Conservation (phyloP, 2,329 filamentous ascomycete genomes). For the Gliomastix tumulicola region DNA sequence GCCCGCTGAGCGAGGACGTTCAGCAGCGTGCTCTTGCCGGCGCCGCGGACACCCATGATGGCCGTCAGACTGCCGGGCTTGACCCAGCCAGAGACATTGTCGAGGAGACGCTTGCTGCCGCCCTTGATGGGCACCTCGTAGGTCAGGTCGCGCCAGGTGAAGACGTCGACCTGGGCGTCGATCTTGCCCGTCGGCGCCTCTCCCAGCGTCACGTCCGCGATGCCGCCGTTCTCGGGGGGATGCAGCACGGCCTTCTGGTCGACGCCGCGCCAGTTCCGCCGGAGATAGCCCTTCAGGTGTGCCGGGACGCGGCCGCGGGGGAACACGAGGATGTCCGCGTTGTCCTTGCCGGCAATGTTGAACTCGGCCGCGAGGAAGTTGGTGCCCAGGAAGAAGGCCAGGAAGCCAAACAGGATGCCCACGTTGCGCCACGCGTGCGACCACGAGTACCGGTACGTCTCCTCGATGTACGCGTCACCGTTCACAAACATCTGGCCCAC, state of each 20-base stretch:
- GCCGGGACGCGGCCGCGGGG: constrained; percentile 41
- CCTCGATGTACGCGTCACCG: constrained; percentile 50
- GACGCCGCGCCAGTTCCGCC: too few species aligned
- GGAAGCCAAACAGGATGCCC: constrained; percentile 53
- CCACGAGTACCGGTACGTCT: constrained; percentile 48
- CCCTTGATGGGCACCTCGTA: constrained; percentile 65
- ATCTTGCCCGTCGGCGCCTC: constrained; percentile 20
- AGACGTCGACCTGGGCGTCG: constrained; percentile 42
- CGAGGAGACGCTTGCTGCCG: constrained; percentile 55
- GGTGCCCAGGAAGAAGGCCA: constrained; percentile 35
- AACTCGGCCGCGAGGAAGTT: constrained; percentile 34
- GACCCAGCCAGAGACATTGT: constrained; percentile 76
- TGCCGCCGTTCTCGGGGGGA: too few species aligned
- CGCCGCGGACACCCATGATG: constrained; percentile 61
- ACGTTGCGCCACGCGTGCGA: constrained; percentile 49
- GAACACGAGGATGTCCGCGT: constrained; percentile 49
- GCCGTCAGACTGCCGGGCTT: constrained; percentile 81
- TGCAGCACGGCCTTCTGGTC: too few species aligned
- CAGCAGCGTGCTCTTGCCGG: constrained; percentile 23
- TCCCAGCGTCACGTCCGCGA: too few species aligned
- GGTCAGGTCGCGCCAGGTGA: constrained; percentile 64
- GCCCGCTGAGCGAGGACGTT: constrained; percentile 30
- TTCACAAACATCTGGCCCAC: constrained; percentile 42
- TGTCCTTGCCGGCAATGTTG: constrained; percentile 33
- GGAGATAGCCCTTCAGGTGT: constrained; percentile 5